Evolutionary conservation across 345 rosid species (phyloP).

Genomic region (Capsella bursapastoris): DNA sequence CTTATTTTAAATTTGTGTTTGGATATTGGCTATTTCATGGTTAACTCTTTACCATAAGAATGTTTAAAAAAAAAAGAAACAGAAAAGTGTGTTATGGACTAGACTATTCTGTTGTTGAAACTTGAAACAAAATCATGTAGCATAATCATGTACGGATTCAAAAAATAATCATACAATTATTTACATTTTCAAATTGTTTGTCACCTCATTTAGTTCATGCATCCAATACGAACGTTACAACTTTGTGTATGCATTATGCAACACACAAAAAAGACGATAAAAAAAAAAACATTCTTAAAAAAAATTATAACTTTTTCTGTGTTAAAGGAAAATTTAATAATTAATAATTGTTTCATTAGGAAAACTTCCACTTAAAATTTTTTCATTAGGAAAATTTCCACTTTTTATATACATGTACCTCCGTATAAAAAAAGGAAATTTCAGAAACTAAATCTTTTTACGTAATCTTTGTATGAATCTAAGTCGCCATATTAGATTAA

Average conservation of each 20-base stretch:
- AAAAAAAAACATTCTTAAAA: too few species aligned
- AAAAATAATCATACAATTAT: too few species aligned
- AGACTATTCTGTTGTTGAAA: not conserved
- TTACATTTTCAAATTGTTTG: not conserved
- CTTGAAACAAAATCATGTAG: not conserved
- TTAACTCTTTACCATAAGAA: not conserved
- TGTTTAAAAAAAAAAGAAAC: not conserved
- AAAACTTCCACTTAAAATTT: not conserved
- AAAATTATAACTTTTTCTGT: too few species aligned
- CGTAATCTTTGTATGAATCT: constrained; percentile 10
- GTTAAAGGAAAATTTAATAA: too few species aligned
- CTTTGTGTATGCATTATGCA: constrained; percentile 18
- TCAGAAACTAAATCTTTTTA: constrained; percentile 3
- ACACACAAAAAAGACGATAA: constrained; percentile 13
- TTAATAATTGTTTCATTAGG: not conserved
- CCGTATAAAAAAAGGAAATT: not conserved
- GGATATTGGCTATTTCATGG: not conserved
- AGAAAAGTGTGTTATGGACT: not conserved
- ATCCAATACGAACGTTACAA: constrained; percentile 23
- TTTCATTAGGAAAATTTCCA: not conserved
- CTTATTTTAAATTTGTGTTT: too few species aligned
- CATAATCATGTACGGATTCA: too few species aligned
- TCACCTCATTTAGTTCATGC: constrained; percentile 25
- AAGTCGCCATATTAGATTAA: too few species aligned
- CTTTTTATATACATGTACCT: too few species aligned